Evolutionary conservation across 257 asterid species (phyloP), one percentile per base, ranked within the genome.

Genomic region (Solanum etuberosum): DNA sequence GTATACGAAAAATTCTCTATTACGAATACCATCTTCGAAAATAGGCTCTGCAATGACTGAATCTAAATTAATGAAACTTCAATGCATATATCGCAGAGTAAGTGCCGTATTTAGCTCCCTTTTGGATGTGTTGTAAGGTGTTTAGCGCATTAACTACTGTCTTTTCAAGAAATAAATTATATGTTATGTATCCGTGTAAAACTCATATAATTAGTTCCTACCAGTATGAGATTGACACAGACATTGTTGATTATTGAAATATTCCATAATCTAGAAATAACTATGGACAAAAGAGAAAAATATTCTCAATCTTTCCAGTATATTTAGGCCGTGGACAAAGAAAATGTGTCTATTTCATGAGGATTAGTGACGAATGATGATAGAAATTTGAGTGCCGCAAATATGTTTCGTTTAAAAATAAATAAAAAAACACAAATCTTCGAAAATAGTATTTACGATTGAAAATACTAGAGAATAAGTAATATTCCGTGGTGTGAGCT

Each of bases 1-100:
- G n/a, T n/a, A n/a, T n/a, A n/a, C n/a, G n/a, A n/a, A 51, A 16
- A 0, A 0, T 0, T 2, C 16, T 16, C 18, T 16, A 0, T 16
- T 51, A 51, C 0, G 3, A 51, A 51, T 51, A 51, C 3, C 1
- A 16, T 16, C 1, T 16, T 51, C 8, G 9, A 16, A 5, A 16
- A 51, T 16, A 48, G 8, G 8, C 21, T 46, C 2, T 43, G 5
- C 6, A 43, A 43, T 12, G 15, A 43, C 0, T 43, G 18, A 43
- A 48, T 48, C 7, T 20, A 0, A 3, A 57, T 57, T 57, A 9
- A 20, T 57, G 2, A 9, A 1, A 7, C 2, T 57, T 7, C 3
- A 46, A 46, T 46, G 1, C 1, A 59, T 21, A 5, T 9, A 21
- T 59, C 1, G n/a, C n/a, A n/a, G n/a, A n/a, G n/a, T n/a, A n/a